Percentiles rank a stretch among this genome's conserved stretches.
phyloP scores from a whole-genome alignment of 139 green algal genomes.

The Picochlorum sp. region DNA sequence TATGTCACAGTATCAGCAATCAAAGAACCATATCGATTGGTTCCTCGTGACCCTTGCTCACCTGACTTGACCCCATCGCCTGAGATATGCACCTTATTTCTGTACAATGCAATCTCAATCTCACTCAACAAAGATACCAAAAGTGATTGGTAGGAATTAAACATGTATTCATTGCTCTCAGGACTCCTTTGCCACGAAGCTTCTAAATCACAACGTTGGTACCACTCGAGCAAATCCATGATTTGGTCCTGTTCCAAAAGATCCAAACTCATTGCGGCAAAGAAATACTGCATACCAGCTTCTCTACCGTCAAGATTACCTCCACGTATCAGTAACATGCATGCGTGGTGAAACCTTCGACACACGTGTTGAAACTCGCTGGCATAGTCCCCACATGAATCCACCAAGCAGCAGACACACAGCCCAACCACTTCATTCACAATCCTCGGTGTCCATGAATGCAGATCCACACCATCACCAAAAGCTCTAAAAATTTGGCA shows the following conservation, averaged over 20 bases:
- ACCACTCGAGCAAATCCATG: neutral
- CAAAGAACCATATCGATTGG: too few species aligned
- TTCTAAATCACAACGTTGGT: neutral
- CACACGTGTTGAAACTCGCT: neutral
- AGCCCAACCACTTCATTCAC: too few species aligned
- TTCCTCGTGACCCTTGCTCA: too few species aligned
- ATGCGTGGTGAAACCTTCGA: neutral
- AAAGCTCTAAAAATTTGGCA: neutral
- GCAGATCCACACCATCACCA: neutral
- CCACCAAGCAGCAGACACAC: neutral
- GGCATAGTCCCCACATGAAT: neutral
- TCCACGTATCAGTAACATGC: neutral
- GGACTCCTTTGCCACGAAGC: too few species aligned
- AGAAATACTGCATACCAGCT: neutral
- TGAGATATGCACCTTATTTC: too few species aligned
- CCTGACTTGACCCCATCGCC: too few species aligned
- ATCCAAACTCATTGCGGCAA: neutral
- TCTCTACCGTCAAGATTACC: neutral
- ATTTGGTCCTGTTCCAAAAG: neutral
- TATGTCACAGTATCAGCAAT: too few species aligned
- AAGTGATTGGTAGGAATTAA: too few species aligned
- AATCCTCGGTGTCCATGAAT: too few species aligned
- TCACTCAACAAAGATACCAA: too few species aligned
- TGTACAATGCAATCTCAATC: too few species aligned
- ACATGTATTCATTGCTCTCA: too few species aligned